Base-by-base conservation (phyloP, 345 rosid species). In the Gossypium raimondii region DNA sequence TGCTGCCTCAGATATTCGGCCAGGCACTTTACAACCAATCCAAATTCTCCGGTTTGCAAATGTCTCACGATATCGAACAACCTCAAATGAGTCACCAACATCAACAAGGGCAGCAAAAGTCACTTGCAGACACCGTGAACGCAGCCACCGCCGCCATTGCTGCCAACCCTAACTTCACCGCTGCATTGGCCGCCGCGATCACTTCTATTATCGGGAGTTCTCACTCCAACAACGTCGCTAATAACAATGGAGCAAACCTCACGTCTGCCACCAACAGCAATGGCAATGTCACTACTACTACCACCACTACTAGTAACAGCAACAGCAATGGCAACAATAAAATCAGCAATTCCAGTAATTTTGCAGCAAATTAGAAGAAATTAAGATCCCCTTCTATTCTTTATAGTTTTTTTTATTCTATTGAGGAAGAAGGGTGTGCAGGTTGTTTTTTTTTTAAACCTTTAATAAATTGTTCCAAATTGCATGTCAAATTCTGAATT, bases 161-260 rank as follows among this genome's bases (percentile, higher is more conserved):
- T 0, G 84, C 89, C 8, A 89, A 90, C 70, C 92, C 95, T 9
- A 84, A 86, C 76, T 88, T 90, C 89, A 87, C 92, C 3, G 89
- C 89, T 1, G 92, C 95, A 68, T 72, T 90, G 11, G 95, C 91
- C 0, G 91, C 91, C 2, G 91, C 92, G 34, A 87, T 90, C 71
- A 76, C 87, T 24, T 83, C 91, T 20, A 81, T 90, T 52, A 87
- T 90, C 4, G 86, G 89, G 7, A 81, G 80, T 29, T 64, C 85
- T 29, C 83, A 73, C 18, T 75, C 81, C 14, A 77, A 50, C 72
- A 78, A 70, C 47, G 27, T 14, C 24, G 25, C 67, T 59, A 77
- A 52, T 52, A 78, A 58, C 70, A 75, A 61, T 44, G 38, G 43
- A 8, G 29, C 71, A 59, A 59, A 50, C 66, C 71, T 67, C 48